Evolutionary conservation across 1,284 basidiomycete species (phyloP).

Genomic region (Schizophyllum commune): DNA sequence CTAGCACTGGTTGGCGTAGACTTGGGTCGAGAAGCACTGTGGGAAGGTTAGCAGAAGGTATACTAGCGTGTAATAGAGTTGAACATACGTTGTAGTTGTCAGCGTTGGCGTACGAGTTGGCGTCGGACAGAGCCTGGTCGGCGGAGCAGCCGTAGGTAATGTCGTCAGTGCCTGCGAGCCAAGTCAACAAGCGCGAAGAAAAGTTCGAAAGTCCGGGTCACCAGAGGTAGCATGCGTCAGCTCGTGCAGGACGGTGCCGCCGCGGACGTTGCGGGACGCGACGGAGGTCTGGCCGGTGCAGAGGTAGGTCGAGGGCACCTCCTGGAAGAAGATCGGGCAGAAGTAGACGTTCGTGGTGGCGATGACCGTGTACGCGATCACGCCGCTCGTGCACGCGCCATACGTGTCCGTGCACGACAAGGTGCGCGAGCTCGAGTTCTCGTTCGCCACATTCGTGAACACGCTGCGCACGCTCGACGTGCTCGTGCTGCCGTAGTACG

Average conservation of each 20-base stretch:
- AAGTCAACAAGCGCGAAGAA: constrained; percentile 24
- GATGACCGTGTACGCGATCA: constrained; percentile 32
- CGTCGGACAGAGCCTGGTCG: constrained; percentile 26
- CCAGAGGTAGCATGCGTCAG: constrained; percentile 5
- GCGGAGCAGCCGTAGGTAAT: constrained; percentile 29
- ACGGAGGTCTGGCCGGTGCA: constrained; percentile 29
- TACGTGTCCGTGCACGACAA: constrained; percentile 22
- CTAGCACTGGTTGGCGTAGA: constrained; percentile 24
- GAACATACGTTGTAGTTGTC: constrained; percentile 28
- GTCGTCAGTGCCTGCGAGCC: constrained; percentile 21
- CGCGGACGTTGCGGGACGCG: constrained; percentile 28
- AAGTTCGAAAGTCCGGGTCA: constrained; percentile 10
- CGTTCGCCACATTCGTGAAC: constrained; percentile 24
- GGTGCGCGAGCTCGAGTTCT: constrained; percentile 26
- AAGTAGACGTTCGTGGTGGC: constrained; percentile 32
- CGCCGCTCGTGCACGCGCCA: constrained; percentile 25
- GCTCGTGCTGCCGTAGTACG: constrained; percentile 27
- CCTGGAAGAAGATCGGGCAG: constrained; percentile 33
- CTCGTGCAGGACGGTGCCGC: constrained; percentile 33
- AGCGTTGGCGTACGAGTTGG: constrained; percentile 25
- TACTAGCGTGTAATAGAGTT: too few relatives aligned
- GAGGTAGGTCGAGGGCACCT: constrained; percentile 24
- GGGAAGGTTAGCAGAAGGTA: not conserved
- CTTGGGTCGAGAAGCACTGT: constrained; percentile 30
- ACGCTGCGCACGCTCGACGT: constrained; percentile 22